phyloP scores from a whole-genome alignment of 2,329 filamentous ascomycete genomes.

The Penicillium sp. region DNA sequence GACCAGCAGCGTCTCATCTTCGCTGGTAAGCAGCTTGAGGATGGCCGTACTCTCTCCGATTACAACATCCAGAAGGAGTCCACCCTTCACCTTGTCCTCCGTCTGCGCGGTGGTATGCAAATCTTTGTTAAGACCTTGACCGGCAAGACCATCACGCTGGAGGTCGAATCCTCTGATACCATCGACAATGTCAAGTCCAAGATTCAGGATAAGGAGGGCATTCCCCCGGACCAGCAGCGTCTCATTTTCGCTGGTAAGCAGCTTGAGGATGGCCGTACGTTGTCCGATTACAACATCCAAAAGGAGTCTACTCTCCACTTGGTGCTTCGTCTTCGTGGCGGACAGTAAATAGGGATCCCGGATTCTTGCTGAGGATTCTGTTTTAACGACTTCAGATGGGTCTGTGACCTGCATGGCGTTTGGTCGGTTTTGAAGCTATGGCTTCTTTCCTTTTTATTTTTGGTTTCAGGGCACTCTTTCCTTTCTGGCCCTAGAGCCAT shows the following conservation, averaged over 20 bases:
- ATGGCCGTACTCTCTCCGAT: constrained; percentile 84
- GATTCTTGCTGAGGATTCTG: not conserved
- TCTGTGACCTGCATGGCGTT: constrained; percentile 39
- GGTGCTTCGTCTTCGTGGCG: constrained; percentile 50
- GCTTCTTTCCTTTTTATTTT: constrained; percentile 22
- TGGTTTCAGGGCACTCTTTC: constrained; percentile 21
- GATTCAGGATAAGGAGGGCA: constrained; percentile 80
- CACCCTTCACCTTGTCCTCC: constrained; percentile 75
- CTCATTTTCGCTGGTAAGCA: constrained; percentile 71
- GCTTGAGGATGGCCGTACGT: constrained; percentile 51
- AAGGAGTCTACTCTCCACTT: constrained; percentile 65
- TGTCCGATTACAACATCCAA: constrained; percentile 56
- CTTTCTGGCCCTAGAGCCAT: constrained; percentile 2
- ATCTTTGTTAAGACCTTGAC: constrained; percentile 84
- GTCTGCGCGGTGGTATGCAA: constrained; percentile 79
- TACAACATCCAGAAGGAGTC: constrained; percentile 97
- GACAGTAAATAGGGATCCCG: constrained; percentile 29
- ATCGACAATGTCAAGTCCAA: constrained; percentile 70
- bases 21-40: constrained; percentile 88
- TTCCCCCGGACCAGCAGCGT: constrained; percentile 68
- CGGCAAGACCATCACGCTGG: constrained; percentile 67
- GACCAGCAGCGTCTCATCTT: constrained; percentile 95
- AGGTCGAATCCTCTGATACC: constrained; percentile 66
- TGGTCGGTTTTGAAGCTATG: constrained; percentile 32
- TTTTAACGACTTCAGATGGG: constrained; percentile 23